A percentile compares a stretch with the other conserved stretches of the same genome.
These are phyloP conservation scores for Nitzschia sp. DNA, from an alignment of 108 stramenopile species.

Conservation along the genomic window DNA sequence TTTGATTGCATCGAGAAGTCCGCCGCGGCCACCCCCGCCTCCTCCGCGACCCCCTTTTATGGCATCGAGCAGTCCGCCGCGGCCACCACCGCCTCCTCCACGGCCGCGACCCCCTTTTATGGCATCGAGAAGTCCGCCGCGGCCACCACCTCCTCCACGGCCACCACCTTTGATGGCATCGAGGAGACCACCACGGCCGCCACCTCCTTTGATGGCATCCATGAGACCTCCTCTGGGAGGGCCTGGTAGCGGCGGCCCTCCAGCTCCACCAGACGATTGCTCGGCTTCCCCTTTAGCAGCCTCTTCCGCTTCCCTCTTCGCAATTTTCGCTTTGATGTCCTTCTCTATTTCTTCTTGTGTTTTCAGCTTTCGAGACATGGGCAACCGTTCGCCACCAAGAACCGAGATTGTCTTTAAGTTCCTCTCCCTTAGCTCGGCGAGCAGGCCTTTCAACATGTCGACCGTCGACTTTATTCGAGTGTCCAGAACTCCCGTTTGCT, in stretches of 20 bases:
- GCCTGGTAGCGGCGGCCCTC: slow-evolving; percentile 26
- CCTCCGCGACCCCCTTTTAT: slow-evolving; percentile 31
- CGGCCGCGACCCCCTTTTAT: slow-evolving; percentile 25
- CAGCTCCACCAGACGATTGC: slow-evolving; percentile 16
- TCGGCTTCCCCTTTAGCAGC: slow-evolving; percentile 17
- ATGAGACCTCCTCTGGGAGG: slow-evolving; percentile 31
- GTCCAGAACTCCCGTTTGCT: slow-evolving; percentile 34
- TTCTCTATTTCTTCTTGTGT: slow-evolving; percentile 35
- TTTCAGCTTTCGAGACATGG: slow-evolving; percentile 42
- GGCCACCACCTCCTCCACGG: slow-evolving; percentile 20
- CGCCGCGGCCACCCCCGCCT: slow-evolving; percentile 36
- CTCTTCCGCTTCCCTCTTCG: slow-evolving; percentile 19
- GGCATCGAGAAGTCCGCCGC: slow-evolving; percentile 10
- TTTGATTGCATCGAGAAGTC: slow-evolving; percentile 37
- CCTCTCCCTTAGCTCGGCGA: slow-evolving; percentile 39
- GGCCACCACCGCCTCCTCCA: slow-evolving; percentile 17
- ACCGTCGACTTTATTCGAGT: slow-evolving; percentile 47
- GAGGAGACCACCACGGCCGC: slow-evolving; percentile 20
- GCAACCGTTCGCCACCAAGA: slow-evolving; percentile 31
- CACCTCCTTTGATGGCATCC: slow-evolving; percentile 24
- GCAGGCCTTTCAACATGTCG: slow-evolving; percentile 33
- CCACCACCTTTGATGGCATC: slow-evolving; percentile 43
- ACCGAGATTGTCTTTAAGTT: slow-evolving; percentile 39
- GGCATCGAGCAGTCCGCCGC: slow-evolving; percentile 12
- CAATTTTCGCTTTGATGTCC: slow-evolving; percentile 45